Base-by-base conservation (phyloP, 2,329 filamentous ascomycete species). In the Furcasterigmium sp. region DNA sequence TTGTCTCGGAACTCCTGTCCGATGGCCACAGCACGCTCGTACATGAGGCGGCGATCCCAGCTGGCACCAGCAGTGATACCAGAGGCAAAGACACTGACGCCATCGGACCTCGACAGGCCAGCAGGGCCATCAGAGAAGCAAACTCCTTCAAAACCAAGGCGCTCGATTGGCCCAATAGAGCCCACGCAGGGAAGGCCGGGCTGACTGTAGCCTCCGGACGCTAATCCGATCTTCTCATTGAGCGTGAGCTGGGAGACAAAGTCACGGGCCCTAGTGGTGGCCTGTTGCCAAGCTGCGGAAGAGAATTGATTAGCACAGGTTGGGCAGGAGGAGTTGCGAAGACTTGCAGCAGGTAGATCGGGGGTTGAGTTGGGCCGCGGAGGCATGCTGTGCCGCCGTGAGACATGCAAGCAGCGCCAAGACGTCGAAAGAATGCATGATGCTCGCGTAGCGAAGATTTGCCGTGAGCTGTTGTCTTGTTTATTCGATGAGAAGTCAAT, bases 1-100 rank as follows among this genome's bases (percentile, higher is more conserved):
- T 94, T 94, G 34, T 67, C 77, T 48, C 75, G 76, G 58, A 87
- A 86, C 61, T 95, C 89, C 44, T 73, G 68, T 3, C 83, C 89
- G 83, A 94, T 89, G 38, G 83, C 84, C 41, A 76, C 66, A 28
- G 82, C 88, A 40, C 87, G 78, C 42, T 73, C 67, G 54, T 80
- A 80, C 0, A 76, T 73, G 46, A 81, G 55, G 8, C 37, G 21
- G 18, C 23, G 21, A 17, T 82, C 75, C 77, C 77, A 82, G 39
- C 61, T 62, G 1, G 71, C 70, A 3, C 70, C 71, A 5, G 63
- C 67, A 41, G 74, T 71, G 7, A 74, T 52, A 11, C 63, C 71
- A 2, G 69, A 68, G 1, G 71, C 64, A 42, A 69, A 75, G 3
- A 70, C 61, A 26, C 64, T 73, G 19, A 73, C 69, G 38, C 73